A percentile compares a stretch with the other conserved stretches of the same genome.
Conservation (phyloP, 208 protist species). For the Leishmania gerbilli region DNA sequence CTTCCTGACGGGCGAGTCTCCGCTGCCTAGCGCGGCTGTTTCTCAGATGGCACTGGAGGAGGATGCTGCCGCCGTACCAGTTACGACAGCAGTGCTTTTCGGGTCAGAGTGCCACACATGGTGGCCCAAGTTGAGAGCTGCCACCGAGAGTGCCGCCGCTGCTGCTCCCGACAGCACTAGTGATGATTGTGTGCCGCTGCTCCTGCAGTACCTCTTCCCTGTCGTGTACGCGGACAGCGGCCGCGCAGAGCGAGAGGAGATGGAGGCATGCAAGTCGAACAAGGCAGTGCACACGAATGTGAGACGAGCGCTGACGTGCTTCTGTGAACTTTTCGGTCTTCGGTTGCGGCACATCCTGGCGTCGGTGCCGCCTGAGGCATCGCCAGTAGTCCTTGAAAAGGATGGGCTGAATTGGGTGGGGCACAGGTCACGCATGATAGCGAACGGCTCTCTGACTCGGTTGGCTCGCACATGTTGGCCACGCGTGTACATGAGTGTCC, state of each 20-base stretch:
- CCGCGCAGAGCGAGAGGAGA: slow-evolving; percentile 19
- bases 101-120: slow-evolving; percentile 67
- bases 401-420: slow-evolving; percentile 81
- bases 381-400: slow-evolving; percentile 28
- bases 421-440: slow-evolving; percentile 38
- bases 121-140: slow-evolving; percentile 61
- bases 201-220: slow-evolving; percentile 49
- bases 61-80: neutral
- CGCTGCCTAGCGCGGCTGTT: slow-evolving; percentile 20
- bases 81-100: slow-evolving; percentile 60
- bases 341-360: slow-evolving; percentile 26
- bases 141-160: slow-evolving; percentile 26
- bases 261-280: slow-evolving; percentile 36
- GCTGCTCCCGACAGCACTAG: neutral
- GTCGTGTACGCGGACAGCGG: slow-evolving; percentile 10
- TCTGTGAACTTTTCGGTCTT: slow-evolving; percentile 80
- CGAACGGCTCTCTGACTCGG: slow-evolving; percentile 35
- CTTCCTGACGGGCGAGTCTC: slow-evolving; percentile 40
- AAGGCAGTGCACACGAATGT: slow-evolving; percentile 38
- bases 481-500: slow-evolving; percentile 53
- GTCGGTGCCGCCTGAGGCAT: neutral
- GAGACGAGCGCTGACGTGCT: slow-evolving; percentile 53
- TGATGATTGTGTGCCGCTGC: slow-evolving; percentile 22
- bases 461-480: slow-evolving; percentile 44
- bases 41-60: slow-evolving; percentile 13